phyloP scores from a whole-genome alignment of 2,329 filamentous ascomycete genomes.

The Verticillium tricorpus region DNA sequence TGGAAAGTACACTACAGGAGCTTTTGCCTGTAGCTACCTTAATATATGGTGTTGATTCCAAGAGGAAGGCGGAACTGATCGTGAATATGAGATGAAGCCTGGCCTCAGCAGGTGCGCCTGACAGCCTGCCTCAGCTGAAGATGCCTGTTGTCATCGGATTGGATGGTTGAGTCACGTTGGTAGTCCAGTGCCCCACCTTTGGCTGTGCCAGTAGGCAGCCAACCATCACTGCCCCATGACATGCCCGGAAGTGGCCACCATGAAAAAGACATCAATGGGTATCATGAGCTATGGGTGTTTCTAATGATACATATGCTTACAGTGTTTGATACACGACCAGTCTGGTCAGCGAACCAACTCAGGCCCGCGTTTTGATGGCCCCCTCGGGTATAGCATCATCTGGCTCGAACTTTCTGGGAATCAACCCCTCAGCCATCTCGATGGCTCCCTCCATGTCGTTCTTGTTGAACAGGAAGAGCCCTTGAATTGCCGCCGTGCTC shows the following conservation, averaged over 20 bases:
- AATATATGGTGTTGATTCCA: neutral
- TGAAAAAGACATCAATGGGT: neutral
- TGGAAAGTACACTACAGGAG: neutral
- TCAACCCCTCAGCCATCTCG: constrained; percentile 65
- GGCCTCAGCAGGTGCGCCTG: neutral
- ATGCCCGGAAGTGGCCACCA: neutral
- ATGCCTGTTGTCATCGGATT: neutral
- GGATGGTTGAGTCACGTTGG: neutral
- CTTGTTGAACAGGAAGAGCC: constrained; percentile 94
- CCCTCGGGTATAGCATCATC: constrained; percentile 32
- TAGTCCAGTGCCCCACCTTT: neutral
- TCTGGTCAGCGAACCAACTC: constrained; percentile 3
- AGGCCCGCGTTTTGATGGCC: constrained; percentile 36
- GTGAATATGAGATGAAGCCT: neutral
- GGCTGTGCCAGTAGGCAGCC: neutral
- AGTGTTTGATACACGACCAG: neutral
- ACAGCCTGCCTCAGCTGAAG: neutral
- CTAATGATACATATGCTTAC: constrained; percentile 7
- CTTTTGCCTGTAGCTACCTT: neutral
- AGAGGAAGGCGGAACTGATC: neutral
- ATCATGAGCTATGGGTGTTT: neutral
- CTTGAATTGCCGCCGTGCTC: constrained; percentile 89
- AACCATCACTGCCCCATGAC: neutral
- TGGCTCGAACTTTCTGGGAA: constrained; percentile 52
- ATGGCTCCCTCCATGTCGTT: constrained; percentile 85